These are phyloP conservation scores for Ophiostoma australiae DNA, from an alignment of 2,329 filamentous ascomycete species.

Conservation along the genomic window DNA sequence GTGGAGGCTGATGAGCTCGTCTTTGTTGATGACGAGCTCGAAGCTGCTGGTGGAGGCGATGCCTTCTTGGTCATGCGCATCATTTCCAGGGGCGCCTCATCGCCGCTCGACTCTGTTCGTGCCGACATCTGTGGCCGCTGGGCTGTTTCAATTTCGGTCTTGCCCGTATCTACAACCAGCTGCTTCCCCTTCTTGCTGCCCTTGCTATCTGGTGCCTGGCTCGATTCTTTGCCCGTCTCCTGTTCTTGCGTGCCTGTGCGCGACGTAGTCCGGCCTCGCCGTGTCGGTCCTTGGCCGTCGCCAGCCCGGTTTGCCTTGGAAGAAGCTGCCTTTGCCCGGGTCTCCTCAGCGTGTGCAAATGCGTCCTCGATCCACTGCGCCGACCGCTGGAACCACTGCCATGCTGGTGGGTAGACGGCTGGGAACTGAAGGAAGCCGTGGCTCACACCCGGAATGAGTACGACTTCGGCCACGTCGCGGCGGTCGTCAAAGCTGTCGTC, in stretches of 20 bases:
- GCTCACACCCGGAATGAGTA: slow-evolving; percentile 79
- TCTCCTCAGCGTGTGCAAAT: slow-evolving; percentile 51
- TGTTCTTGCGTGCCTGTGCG: background rate
- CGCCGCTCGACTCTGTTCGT: slow-evolving; percentile 60
- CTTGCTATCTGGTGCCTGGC: background rate
- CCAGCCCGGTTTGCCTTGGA: background rate
- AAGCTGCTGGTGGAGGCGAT: slow-evolving; percentile 23
- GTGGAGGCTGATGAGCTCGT: background rate
- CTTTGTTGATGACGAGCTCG: background rate
- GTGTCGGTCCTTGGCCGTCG: background rate
- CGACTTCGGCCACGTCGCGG: slow-evolving; percentile 68
- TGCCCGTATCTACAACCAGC: background rate
- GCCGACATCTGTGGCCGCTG: background rate
- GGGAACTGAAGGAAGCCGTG: slow-evolving; percentile 95
- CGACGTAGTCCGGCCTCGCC: background rate
- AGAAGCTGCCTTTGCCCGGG: background rate
- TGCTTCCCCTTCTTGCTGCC: background rate
- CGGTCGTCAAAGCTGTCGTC: slow-evolving; percentile 57
- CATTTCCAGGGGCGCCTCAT: slow-evolving; percentile 79
- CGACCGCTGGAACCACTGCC: slow-evolving; percentile 77
- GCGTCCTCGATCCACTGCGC: slow-evolving; percentile 77
- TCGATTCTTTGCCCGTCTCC: background rate
- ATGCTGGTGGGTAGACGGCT: slow-evolving; percentile 79
- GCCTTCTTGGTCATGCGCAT: slow-evolving; percentile 51
- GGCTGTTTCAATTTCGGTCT: background rate